phyloP scores from a whole-genome alignment of 306 rosid species.

The Nissolia schottii region DNA sequence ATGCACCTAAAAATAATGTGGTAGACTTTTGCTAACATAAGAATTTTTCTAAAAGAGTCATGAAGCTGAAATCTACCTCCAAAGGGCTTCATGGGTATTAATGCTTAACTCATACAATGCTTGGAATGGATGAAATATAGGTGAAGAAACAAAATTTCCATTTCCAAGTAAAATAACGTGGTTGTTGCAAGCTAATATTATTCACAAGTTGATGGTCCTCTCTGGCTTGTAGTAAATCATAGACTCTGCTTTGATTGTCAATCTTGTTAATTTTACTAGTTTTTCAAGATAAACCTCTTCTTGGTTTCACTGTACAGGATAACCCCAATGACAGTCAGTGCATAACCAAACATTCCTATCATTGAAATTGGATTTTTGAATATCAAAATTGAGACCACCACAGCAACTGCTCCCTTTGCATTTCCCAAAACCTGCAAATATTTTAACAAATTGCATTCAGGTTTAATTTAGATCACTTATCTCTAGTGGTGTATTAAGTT shows the following conservation, averaged over 20 bases:
- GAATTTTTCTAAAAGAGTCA: too few species aligned
- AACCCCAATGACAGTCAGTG: slow-evolving; percentile 40
- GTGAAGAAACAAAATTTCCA: background rate
- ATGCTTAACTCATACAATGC: background rate
- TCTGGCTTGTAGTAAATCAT: background rate
- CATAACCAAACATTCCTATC: slow-evolving; percentile 47
- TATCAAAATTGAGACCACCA: slow-evolving; percentile 44
- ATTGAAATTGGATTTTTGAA: slow-evolving; percentile 43
- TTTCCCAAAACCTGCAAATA: slow-evolving; percentile 42
- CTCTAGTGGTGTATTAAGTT: too few species aligned
- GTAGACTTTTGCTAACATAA: too few species aligned
- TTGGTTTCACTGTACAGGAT: slow-evolving; percentile 41
- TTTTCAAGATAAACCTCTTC: slow-evolving; percentile 29
- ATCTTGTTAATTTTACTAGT: background rate
- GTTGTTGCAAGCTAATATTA: background rate
- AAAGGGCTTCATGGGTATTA: background rate
- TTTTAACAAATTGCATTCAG: background rate
- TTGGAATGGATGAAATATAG: background rate
- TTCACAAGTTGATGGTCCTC: background rate
- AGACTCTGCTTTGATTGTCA: background rate
- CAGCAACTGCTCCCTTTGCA: slow-evolving; percentile 53
- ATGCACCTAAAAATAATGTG: too few species aligned
- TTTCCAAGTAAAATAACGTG: background rate
- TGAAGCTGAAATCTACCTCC: background rate
- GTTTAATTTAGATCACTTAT: background rate